Evolutionary conservation across 345 rosid species (phyloP).

Genomic region (Eucalyptus camaldulensis): DNA sequence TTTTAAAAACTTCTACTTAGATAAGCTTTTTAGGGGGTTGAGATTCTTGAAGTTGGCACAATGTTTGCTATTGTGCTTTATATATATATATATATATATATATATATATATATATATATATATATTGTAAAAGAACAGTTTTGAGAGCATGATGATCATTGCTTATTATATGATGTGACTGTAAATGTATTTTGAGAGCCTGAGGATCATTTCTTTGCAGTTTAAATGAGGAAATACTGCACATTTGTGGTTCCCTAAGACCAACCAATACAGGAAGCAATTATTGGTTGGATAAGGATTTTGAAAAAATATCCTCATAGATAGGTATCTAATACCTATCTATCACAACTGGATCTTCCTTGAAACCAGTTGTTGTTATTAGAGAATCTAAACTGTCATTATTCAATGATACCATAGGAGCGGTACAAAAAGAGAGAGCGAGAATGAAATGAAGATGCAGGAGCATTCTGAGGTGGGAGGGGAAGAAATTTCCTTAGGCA

Average conservation of each 20-base stretch:
- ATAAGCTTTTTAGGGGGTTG: neutral
- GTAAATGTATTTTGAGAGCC: neutral
- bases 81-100: neutral
- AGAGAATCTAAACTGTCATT: neutral
- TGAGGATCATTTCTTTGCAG: conserved; percentile 19
- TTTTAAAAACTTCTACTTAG: neutral
- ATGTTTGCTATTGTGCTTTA: neutral
- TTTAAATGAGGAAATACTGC: conserved; percentile 63
- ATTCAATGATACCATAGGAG: conserved; percentile 6
- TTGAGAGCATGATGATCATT: neutral
- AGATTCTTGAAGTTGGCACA: neutral
- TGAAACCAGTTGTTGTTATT: neutral
- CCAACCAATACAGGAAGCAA: conserved; percentile 46
- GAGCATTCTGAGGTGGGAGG: neutral
- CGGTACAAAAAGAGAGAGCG: conserved; percentile 16
- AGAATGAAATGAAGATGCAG: conserved; percentile 1
- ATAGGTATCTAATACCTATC: conserved; percentile 10
- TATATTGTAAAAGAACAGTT: neutral
- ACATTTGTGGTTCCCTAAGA: conserved; percentile 50
- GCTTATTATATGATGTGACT: neutral
- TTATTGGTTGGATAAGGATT: conserved; percentile 40
- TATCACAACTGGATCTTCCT: neutral
- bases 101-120: too few relatives aligned
- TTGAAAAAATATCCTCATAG: conserved; percentile 4
- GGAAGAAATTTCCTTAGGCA: neutral